Evolutionary conservation across 192 early-diverging fungal genomes (phyloP).

Genomic region (Thoreauomyces humboldtii): DNA sequence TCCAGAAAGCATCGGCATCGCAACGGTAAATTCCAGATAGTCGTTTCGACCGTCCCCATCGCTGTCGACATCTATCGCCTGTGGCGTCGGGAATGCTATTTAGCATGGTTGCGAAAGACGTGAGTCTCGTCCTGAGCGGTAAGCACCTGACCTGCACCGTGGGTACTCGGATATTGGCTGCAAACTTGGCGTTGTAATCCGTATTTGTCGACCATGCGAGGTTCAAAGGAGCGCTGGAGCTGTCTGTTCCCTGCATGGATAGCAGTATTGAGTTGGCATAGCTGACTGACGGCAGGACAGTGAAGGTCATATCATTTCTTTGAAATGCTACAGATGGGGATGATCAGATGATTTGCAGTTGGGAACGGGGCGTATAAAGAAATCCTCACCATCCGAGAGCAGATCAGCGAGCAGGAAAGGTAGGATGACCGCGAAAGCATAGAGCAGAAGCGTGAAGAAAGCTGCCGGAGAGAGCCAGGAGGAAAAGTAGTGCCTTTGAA

Average conservation of each 20-base stretch:
- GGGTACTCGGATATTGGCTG: neutral
- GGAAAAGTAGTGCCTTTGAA: constrained; percentile 31
- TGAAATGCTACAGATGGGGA: constrained; percentile 31
- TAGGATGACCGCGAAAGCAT: constrained; percentile 8
- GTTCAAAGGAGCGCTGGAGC: neutral
- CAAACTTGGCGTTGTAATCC: neutral
- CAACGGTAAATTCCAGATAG: constrained; percentile 26
- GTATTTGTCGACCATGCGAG: constrained; percentile 28
- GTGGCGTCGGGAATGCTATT: neutral
- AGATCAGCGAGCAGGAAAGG: constrained; percentile 37
- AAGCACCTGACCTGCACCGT: neutral
- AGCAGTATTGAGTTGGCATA: constrained; percentile 29
- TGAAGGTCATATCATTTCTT: constrained; percentile 32
- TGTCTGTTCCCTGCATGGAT: constrained; percentile 28
- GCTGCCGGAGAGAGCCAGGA: constrained; percentile 19
- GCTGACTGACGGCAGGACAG: constrained; percentile 35
- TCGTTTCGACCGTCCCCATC: constrained; percentile 39
- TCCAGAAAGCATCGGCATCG: constrained; percentile 19
- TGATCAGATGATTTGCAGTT: neutral
- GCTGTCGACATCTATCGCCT: constrained; percentile 37
- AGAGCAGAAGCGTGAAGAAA: constrained; percentile 11
- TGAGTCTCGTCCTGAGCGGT: neutral
- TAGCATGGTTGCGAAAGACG: neutral
- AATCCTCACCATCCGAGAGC: constrained; percentile 22
- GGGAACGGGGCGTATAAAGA: neutral